A percentile compares a stretch with the other conserved stretches of the same genome.
phyloP scores from a whole-genome alignment of 371 early-diverging fungal species.

The Mucor indicus region DNA sequence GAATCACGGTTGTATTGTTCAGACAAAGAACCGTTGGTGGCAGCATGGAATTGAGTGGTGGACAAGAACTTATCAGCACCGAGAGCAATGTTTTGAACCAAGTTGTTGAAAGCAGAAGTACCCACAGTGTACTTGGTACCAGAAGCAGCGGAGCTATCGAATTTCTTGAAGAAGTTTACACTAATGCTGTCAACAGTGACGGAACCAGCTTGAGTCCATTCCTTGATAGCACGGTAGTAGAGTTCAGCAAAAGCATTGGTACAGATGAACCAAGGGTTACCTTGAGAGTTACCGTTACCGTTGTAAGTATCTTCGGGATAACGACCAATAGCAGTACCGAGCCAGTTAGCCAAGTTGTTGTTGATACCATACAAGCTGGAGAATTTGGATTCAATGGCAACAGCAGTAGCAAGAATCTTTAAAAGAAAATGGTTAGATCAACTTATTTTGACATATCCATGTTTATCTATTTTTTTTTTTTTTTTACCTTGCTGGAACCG shows the following conservation, averaged over 20 bases:
- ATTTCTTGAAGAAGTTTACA: constrained; percentile 32
- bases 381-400: constrained; percentile 33
- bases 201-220: constrained; percentile 18
- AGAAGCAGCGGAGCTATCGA: constrained; percentile 20
- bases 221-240: constrained; percentile 46
- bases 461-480: not conserved
- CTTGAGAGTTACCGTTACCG: constrained; percentile 47
- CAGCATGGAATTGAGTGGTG: constrained; percentile 45
- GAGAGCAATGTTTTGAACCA: constrained; percentile 27
- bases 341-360: constrained; percentile 30
- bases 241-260: constrained; percentile 64
- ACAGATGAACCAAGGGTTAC: constrained; percentile 70
- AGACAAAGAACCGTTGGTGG: constrained; percentile 39
- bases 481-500: constrained; percentile 26
- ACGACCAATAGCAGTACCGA: constrained; percentile 53
- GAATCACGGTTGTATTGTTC: constrained; percentile 56
- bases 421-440: no score
- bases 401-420: constrained; percentile 40
- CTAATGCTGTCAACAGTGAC: constrained; percentile 33
- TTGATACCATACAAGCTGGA: constrained; percentile 39
- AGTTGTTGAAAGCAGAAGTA: constrained; percentile 18
- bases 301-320: constrained; percentile 69
- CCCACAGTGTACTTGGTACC: constrained; percentile 20
- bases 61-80: constrained; percentile 53
- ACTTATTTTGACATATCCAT: no score